Evolutionary conservation across 371 early-diverging fungal genomes (phyloP), one percentile per base, ranked within the genome.

Genomic region (Mortierella sp.): DNA sequence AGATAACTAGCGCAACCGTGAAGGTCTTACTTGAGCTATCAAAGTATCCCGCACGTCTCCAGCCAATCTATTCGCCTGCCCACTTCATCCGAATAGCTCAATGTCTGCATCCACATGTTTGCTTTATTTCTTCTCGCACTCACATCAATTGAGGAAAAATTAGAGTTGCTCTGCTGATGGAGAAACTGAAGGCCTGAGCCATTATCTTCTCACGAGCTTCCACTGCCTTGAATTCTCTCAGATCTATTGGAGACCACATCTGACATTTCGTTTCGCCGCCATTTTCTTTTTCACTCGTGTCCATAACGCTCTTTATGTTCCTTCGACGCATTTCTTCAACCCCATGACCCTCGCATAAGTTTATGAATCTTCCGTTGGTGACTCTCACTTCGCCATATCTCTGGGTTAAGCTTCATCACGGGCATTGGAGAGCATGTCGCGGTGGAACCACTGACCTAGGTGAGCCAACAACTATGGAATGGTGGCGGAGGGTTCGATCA

Each of bases 351-450:
- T 68, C 69, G 40, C 75, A 75, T 53, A 17, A 75, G 42, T 17
- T 68, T 63, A 43, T 61, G 68, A 42, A 74, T 59, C 60, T 74
- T 68, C 32, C 75, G 69, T 35, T 75, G 64, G 45, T 75, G 75
- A 32, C 34, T 60, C 62, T 75, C 75, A 31, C 32, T 65, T 13
- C 75, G 45, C 65, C 64, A 70, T 56, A 70, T 66, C 57, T 70
- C 75, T 0, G 75, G 75, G 56, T 66, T 75, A 60, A 70, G 42
- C 55, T 70, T 70, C 75, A 75, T 75, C 3, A 75, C 55, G 7
- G 75, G 75, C 75, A 75, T 70, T 75, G 75, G 4, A 75, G 54
- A 2, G 75, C 75, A 55, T 75, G 75, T 3, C 58, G 60, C 7
- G 75, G 75, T 32, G 70, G 69, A 4, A 54, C 40, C 12, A 23